phyloP scores from a whole-genome alignment of 2,329 filamentous ascomycete genomes.

The Xylariales sp. region DNA sequence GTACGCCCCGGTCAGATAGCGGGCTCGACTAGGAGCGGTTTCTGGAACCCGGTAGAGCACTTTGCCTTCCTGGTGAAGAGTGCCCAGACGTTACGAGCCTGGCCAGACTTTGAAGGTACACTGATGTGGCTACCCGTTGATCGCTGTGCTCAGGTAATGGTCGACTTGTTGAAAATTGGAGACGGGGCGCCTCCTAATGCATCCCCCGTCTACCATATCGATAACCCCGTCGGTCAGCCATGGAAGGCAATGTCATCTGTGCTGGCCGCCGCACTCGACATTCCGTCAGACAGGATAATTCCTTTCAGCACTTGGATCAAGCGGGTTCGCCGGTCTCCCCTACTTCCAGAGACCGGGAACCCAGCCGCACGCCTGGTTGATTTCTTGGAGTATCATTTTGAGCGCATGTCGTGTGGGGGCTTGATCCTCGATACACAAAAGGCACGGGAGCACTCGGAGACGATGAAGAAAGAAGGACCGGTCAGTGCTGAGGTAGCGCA shows the following conservation, averaged over 20 bases:
- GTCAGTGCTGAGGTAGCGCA: too few relatives aligned
- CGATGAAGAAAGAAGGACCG: too few relatives aligned
- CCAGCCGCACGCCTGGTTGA: conserved; percentile 26
- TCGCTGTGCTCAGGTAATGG: too few relatives aligned
- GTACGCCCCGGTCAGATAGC: conserved; percentile 49
- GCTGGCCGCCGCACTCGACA: background rate
- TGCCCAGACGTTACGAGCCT: conserved; percentile 36
- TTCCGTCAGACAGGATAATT: background rate
- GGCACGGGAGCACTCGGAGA: too few relatives aligned
- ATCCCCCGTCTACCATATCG: conserved; percentile 9
- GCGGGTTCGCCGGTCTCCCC: background rate
- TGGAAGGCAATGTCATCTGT: conserved; percentile 3
- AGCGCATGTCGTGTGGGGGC: conserved; percentile 41
- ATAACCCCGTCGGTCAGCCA: background rate
- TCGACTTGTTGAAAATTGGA: conserved; percentile 23
- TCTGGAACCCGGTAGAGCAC: conserved; percentile 52
- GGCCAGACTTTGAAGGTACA: conserved; percentile 36
- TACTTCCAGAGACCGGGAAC: too few relatives aligned
- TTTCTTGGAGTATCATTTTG: conserved; percentile 29
- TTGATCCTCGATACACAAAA: too few relatives aligned
- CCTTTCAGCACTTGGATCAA: background rate
- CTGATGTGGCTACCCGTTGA: too few relatives aligned
- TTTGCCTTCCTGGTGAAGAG: conserved; percentile 46
- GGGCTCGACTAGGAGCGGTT: conserved; percentile 42
- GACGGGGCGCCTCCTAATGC: too few relatives aligned